A percentile compares a stretch with the other conserved stretches of the same genome.
These are phyloP conservation scores for Cydonia oblonga DNA, from an alignment of 331 rosid genomes.

Conservation along the genomic window DNA sequence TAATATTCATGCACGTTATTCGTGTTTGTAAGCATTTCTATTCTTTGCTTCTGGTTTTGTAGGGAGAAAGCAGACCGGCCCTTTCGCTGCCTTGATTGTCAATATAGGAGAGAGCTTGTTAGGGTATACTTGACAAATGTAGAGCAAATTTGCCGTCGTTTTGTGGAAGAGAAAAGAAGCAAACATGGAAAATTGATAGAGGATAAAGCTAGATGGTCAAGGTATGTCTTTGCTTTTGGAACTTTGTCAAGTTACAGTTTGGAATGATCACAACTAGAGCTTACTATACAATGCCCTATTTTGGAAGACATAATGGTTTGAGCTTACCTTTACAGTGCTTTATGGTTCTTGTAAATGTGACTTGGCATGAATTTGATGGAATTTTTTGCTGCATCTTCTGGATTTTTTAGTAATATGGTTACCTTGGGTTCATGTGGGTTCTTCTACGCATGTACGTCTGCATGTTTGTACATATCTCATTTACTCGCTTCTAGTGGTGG, in stretches of 20 bases:
- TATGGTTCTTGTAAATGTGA: neutral
- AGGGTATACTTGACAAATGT: slow-evolving; percentile 95
- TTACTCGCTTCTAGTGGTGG: neutral
- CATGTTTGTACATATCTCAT: neutral
- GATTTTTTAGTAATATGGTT: neutral
- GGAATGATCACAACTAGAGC: neutral
- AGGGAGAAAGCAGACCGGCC: slow-evolving; percentile 97
- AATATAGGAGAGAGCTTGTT: slow-evolving; percentile 98
- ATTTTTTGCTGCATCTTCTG: neutral
- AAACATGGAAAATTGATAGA: slow-evolving; percentile 84
- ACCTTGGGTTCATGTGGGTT: neutral
- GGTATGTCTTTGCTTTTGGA: slow-evolving; percentile 37
- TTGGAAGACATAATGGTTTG: neutral
- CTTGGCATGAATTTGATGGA: neutral
- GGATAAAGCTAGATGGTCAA: slow-evolving; percentile 95
- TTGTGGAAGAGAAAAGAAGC: slow-evolving; percentile 92
- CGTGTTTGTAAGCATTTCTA: neutral
- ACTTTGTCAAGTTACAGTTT: neutral
- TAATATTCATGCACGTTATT: neutral
- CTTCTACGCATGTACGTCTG: neutral
- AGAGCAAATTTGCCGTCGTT: slow-evolving; percentile 93
- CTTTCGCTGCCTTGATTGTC: slow-evolving; percentile 96
- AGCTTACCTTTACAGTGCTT: neutral
- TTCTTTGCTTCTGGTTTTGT: slow-evolving; percentile 26
- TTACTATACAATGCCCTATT: too few species aligned